phyloP scores from a whole-genome alignment of 257 asterid species.

The Euphrasia confusa region DNA sequence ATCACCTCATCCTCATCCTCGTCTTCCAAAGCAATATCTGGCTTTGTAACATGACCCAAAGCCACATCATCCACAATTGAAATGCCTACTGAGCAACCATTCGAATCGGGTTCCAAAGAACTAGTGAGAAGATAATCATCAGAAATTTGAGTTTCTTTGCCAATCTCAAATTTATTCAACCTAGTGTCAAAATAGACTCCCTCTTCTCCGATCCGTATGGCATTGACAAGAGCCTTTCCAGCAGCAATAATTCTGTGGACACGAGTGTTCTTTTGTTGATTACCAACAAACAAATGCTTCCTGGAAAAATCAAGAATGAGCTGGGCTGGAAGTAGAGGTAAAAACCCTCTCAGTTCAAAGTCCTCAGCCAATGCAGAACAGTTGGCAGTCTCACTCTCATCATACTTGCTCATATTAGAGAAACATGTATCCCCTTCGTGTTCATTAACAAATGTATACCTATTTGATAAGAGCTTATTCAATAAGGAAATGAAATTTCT shows the following conservation, averaged over 20 bases:
- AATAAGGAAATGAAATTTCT: constrained; percentile 49
- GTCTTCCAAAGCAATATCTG: constrained; percentile 35
- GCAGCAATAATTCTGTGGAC: constrained; percentile 77
- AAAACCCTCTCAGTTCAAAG: constrained; percentile 73
- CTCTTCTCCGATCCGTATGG: constrained; percentile 49
- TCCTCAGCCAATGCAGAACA: constrained; percentile 78
- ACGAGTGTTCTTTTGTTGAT: constrained; percentile 53
- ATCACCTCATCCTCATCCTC: constrained; percentile 80
- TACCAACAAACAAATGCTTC: constrained; percentile 50
- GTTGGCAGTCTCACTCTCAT: constrained; percentile 57
- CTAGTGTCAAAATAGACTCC: constrained; percentile 52
- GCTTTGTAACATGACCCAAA: constrained; percentile 26
- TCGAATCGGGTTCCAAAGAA: constrained; percentile 30
- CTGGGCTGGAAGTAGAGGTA: constrained; percentile 76
- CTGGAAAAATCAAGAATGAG: constrained; percentile 71
- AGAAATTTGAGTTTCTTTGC: constrained; percentile 44
- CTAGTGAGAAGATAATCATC: constrained; percentile 39
- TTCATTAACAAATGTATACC: constrained; percentile 40
- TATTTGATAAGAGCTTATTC: constrained; percentile 52
- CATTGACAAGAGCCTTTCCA: constrained; percentile 73
- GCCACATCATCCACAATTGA: constrained; percentile 19
- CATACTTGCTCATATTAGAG: constrained; percentile 69
- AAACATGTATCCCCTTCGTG: constrained; percentile 54
- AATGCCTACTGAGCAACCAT: constrained; percentile 24
- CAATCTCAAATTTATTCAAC: constrained; percentile 56